A percentile compares a stretch with the other conserved stretches of the same genome.
Conservation (phyloP, 176 grass and related monocot species). For the Oryza punctata region DNA sequence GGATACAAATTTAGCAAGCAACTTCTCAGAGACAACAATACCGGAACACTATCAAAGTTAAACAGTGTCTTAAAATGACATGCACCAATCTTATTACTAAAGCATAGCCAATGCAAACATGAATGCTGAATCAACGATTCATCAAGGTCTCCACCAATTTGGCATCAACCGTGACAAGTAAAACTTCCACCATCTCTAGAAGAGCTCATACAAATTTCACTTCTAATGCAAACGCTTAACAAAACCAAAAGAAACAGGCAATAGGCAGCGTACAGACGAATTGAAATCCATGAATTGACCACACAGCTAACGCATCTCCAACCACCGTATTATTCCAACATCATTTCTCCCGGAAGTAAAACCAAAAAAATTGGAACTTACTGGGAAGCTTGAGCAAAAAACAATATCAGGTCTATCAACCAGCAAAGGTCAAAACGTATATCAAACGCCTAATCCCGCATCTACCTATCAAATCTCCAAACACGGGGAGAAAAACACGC, state of each 20-base stretch:
- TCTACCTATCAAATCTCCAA: conserved; percentile 45
- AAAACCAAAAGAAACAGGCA: conserved; percentile 32
- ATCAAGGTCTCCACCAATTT: background rate
- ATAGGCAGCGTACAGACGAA: conserved; percentile 6
- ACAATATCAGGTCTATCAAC: conserved; percentile 12
- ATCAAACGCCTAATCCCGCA: conserved; percentile 25
- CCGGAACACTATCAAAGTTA: conserved; percentile 8
- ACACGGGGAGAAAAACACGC: background rate
- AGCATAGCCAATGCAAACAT: conserved; percentile 11
- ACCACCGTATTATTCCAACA: conserved; percentile 25
- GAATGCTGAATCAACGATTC: background rate
- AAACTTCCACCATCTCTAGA: conserved; percentile 9
- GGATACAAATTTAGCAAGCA: background rate
- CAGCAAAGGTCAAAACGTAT: conserved; percentile 32
- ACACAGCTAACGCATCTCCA: conserved; percentile 42
- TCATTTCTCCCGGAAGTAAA: conserved; percentile 27
- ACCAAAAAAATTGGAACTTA: conserved; percentile 5
- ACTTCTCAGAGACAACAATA: conserved; percentile 1
- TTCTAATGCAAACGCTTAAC: background rate
- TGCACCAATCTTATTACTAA: background rate
- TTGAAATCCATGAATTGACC: conserved; percentile 38
- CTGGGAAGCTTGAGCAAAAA: conserved; percentile 17
- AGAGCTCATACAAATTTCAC: background rate
- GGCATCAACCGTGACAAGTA: background rate
- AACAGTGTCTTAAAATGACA: conserved; percentile 18